A percentile compares a stretch with the other conserved stretches of the same genome.
Evolutionary conservation across 2,329 filamentous ascomycete species (phyloP).

Genomic region (Emergomyces orientalis): DNA sequence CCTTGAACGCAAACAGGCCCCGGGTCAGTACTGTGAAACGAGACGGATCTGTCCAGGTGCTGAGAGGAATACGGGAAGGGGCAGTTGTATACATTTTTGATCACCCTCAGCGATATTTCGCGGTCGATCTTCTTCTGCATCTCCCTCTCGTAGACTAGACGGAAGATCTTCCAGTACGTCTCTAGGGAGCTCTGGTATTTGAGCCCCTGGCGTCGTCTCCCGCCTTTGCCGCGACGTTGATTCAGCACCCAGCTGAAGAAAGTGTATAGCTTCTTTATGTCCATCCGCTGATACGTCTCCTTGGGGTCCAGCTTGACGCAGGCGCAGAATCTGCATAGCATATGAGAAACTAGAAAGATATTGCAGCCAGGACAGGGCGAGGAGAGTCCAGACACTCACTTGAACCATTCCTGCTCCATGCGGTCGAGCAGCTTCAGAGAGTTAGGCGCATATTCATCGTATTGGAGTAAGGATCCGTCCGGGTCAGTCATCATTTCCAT

Average conservation of each 20-base stretch:
- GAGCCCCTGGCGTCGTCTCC: background rate
- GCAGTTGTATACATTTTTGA: background rate
- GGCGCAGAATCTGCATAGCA: background rate
- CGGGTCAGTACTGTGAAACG: background rate
- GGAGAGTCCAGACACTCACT: constrained; percentile 4
- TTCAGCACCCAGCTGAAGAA: background rate
- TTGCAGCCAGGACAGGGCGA: too few relatives aligned
- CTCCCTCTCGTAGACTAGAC: background rate
- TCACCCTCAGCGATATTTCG: background rate
- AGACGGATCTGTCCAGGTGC: background rate
- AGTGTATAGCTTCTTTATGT: background rate
- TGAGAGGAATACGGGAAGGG: background rate
- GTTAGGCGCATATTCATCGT: constrained; percentile 1
- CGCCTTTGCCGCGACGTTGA: background rate
- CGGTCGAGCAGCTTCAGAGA: constrained; percentile 6
- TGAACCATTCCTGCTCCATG: constrained; percentile 6
- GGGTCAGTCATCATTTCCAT: background rate
- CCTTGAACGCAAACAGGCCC: background rate
- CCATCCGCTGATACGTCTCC: background rate
- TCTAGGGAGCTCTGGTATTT: background rate
- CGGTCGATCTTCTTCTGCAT: background rate
- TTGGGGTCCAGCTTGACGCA: background rate
- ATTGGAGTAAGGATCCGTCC: background rate
- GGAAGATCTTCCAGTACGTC: background rate
- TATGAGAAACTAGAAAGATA: background rate